Evolutionary conservation across 2,329 filamentous ascomycete species (phyloP).

Genomic region (Pseudogymnoascus sp.): DNA sequence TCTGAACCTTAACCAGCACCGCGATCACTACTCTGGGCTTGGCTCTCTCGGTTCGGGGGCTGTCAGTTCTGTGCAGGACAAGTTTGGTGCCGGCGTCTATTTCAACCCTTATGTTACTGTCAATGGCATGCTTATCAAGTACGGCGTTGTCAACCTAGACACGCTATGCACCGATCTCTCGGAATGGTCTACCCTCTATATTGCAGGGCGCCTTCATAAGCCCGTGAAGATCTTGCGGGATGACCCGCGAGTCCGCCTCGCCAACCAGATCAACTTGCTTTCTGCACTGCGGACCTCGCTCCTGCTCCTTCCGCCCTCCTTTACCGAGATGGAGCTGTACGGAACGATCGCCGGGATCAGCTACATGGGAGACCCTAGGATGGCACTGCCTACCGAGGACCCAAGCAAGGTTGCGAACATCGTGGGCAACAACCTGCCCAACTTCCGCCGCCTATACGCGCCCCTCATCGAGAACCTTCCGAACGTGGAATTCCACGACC

Average conservation of each 20-base stretch:
- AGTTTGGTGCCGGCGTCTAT: conserved; percentile 87
- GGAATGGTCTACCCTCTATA: conserved; percentile 89
- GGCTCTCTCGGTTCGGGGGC: conserved; percentile 77
- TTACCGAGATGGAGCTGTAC: conserved; percentile 84
- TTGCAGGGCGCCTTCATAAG: conserved; percentile 94
- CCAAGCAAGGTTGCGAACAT: conserved; percentile 91
- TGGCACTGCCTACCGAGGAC: conserved; percentile 84
- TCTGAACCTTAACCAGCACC: conserved; percentile 80
- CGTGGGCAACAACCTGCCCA: conserved; percentile 80
- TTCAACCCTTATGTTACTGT: conserved; percentile 95
- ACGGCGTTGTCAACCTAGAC: conserved; percentile 90
- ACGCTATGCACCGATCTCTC: conserved; percentile 81
- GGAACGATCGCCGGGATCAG: conserved; percentile 85
- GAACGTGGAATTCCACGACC: conserved; percentile 72
- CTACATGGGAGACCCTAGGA: conserved; percentile 94
- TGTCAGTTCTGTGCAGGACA: conserved; percentile 79
- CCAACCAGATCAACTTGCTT: conserved; percentile 92
- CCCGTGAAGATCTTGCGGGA: conserved; percentile 96
- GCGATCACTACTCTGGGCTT: conserved; percentile 84
- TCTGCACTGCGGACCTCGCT: conserved; percentile 86
- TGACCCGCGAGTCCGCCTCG: conserved; percentile 82
- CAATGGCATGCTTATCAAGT: conserved; percentile 95
- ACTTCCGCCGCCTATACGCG: conserved; percentile 86
- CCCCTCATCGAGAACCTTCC: conserved; percentile 85
- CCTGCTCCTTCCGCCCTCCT: conserved; percentile 72